Evolutionary conservation across 1,139 yeast genomes (phyloP).

Genomic region (Blastobotrys elegans): DNA sequence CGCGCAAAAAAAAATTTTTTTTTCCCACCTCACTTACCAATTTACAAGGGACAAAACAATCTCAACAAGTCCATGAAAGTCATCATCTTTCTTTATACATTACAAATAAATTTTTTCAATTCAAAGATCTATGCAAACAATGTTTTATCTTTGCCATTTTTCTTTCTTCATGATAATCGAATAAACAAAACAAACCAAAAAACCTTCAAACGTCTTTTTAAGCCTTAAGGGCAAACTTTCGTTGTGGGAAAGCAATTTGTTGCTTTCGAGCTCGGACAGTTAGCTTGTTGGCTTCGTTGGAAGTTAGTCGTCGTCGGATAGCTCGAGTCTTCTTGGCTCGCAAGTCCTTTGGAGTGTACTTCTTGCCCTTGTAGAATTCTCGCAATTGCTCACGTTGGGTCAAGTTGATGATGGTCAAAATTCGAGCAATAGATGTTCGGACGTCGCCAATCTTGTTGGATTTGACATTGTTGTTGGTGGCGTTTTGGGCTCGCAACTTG

Average conservation of each 20-base stretch:
- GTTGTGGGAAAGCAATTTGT: constrained; percentile 94
- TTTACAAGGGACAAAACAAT: not conserved
- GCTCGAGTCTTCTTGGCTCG: constrained; percentile 99
- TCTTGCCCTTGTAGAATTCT: constrained; percentile 91
- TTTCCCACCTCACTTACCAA: no score
- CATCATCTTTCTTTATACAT: not conserved
- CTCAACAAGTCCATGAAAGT: not conserved
- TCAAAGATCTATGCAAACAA: not conserved
- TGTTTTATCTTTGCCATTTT: no score
- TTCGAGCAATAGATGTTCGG: constrained; percentile 98
- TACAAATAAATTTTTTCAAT: not conserved
- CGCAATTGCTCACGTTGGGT: constrained; percentile 95
- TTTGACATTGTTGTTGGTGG: constrained; percentile 31
- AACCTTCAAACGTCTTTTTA: no score
- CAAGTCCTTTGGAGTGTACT: constrained; percentile 97
- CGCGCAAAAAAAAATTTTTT: no score
- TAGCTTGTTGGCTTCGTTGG: constrained; percentile 72
- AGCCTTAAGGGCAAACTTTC: constrained; percentile 98
- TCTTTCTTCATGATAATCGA: no score
- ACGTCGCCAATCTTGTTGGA: constrained; percentile 82
- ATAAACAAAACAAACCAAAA: not conserved
- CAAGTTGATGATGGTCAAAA: constrained; percentile 93
- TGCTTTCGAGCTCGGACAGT: constrained; percentile 91
- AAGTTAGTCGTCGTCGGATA: constrained; percentile 93
- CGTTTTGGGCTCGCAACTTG: constrained; percentile 93